Evolutionary conservation across 345 rosid species (phyloP).

Genomic region (Angophora floribunda): DNA sequence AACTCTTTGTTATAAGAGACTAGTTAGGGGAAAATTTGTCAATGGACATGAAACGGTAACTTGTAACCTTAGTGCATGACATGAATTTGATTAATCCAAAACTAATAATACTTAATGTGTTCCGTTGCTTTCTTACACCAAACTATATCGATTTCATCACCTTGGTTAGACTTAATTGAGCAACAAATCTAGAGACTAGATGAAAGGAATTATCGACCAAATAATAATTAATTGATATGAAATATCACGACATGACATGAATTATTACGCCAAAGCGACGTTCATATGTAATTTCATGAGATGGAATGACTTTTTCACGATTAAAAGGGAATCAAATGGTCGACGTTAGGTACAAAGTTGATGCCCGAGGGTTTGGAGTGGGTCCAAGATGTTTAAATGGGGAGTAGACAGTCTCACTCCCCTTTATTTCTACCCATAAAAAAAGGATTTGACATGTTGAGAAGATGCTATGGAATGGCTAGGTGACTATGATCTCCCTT

Average conservation of each 20-base stretch:
- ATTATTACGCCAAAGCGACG: not conserved
- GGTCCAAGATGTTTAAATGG: constrained; percentile 4
- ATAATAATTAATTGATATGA: not conserved
- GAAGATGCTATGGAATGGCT: not conserved
- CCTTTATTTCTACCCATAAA: not conserved
- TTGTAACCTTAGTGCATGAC: not conserved
- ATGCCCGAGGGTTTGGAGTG: not conserved
- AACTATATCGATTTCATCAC: not conserved
- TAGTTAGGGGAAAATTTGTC: not conserved
- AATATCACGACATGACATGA: not conserved
- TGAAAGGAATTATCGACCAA: not conserved
- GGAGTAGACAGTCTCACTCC: constrained; percentile 2
- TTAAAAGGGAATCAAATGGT: not conserved
- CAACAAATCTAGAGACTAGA: not conserved
- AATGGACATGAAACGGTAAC: not conserved
- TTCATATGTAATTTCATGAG: not conserved
- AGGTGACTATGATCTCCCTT: not conserved
- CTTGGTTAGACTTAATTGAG: not conserved
- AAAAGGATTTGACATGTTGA: constrained; percentile 9
- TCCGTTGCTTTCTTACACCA: not conserved
- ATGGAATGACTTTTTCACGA: not conserved
- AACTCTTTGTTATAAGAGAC: not conserved
- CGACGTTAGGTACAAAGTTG: constrained; percentile 11
- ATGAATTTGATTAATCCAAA: not conserved
- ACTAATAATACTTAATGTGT: not conserved